Conservation (phyloP, 2,329 filamentous ascomycete genomes). For the Cytospora piceae region DNA sequence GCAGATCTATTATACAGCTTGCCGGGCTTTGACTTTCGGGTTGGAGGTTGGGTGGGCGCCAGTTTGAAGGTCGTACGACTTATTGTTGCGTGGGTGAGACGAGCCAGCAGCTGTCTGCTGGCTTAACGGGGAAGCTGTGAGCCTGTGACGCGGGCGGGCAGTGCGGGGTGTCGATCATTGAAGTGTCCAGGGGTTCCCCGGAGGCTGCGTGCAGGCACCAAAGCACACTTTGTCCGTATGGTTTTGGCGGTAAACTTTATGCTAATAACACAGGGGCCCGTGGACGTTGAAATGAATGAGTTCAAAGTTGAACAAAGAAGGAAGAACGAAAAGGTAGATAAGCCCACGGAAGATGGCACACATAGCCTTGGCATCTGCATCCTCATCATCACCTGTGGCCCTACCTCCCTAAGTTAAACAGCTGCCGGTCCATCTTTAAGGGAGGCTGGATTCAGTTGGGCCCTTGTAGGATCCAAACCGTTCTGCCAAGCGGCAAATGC, state of each 20-base stretch:
- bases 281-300: neutral
- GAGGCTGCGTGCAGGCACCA: conserved; percentile 1
- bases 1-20: conserved; percentile 19
- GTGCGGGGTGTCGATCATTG: conserved; percentile 20
- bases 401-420: neutral
- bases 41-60: conserved; percentile 39
- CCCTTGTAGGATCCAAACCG: neutral
- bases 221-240: neutral
- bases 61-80: conserved; percentile 41
- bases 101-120: conserved; percentile 9
- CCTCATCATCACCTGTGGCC: neutral
- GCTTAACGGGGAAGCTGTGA: conserved; percentile 14
- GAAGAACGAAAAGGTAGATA: neutral
- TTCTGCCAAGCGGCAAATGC: neutral
- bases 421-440: neutral
- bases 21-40: conserved; percentile 29
- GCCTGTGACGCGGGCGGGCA: conserved; percentile 10
- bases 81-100: conserved; percentile 26
- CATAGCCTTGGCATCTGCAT: conserved; percentile 4
- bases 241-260: neutral
- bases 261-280: neutral
- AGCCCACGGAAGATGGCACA: neutral
- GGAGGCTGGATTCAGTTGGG: neutral
- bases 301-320: neutral
- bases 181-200: conserved; percentile 20